A percentile compares a stretch with the other conserved stretches of the same genome.
These are phyloP conservation scores for Neofusicoccum umdonicola DNA, from an alignment of 2,329 filamentous ascomycete species.

Conservation along the genomic window DNA sequence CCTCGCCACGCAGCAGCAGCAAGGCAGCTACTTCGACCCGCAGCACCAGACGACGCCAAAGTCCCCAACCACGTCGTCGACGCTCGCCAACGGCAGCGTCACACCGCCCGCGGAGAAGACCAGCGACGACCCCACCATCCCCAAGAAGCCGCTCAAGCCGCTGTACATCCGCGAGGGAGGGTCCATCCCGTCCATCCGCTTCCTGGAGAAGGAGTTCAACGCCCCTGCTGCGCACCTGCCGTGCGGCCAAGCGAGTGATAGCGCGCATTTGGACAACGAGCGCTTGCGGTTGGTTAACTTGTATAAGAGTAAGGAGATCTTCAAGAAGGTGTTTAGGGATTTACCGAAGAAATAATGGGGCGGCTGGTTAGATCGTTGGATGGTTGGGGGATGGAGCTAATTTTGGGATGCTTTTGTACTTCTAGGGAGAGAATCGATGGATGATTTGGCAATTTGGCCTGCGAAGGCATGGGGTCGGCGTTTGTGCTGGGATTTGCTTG, in stretches of 20 bases:
- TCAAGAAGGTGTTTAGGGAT: constrained; percentile 77
- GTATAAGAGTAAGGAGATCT: constrained; percentile 88
- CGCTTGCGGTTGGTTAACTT: constrained; percentile 83
- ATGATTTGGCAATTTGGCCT: too few species aligned
- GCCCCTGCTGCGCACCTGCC: constrained; percentile 91
- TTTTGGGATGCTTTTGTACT: too few species aligned
- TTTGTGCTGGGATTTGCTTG: too few species aligned
- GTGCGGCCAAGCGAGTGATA: constrained; percentile 91
- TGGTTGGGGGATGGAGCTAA: too few species aligned
- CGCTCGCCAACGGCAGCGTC: constrained; percentile 48
- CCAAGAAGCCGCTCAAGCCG: constrained; percentile 53
- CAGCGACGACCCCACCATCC: constrained; percentile 21
- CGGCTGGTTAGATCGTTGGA: too few species aligned
- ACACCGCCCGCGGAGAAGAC: constrained; percentile 26
- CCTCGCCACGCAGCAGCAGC: background rate
- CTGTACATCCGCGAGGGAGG: constrained; percentile 95
- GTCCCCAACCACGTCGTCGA: constrained; percentile 51
- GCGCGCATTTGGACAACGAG: constrained; percentile 93
- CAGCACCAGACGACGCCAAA: constrained; percentile 25
- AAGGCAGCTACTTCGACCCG: constrained; percentile 1
- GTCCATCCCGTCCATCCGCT: constrained; percentile 89
- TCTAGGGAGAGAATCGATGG: too few species aligned
- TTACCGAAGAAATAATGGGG: constrained; percentile 44
- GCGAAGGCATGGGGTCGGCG: too few species aligned
- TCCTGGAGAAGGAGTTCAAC: constrained; percentile 88